A percentile compares a stretch with the other conserved stretches of the same genome.
Evolutionary conservation across 2,329 filamentous ascomycete species (phyloP).

Genomic region (Neoascochyta sp.): DNA sequence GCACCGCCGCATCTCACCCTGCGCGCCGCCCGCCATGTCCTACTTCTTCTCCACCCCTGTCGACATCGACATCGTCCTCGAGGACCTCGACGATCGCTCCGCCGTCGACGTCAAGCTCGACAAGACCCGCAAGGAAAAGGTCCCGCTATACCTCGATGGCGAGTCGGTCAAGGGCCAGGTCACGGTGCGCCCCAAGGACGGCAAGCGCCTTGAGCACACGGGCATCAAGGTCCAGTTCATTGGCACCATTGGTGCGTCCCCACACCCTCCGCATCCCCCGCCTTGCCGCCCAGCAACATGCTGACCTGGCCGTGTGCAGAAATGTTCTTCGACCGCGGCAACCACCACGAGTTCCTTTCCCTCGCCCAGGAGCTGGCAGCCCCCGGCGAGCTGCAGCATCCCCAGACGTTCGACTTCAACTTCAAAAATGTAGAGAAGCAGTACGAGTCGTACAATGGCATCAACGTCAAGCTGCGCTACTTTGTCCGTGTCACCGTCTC

Average conservation of each 20-base stretch:
- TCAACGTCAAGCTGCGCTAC: constrained; percentile 98
- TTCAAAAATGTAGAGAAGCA: constrained; percentile 99
- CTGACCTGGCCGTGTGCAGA: constrained; percentile 52
- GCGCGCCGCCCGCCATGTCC: constrained; percentile 78
- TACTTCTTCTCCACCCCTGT: constrained; percentile 93
- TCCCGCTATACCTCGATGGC: constrained; percentile 94
- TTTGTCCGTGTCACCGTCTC: constrained; percentile 96
- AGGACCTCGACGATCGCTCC: constrained; percentile 87
- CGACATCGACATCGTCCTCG: constrained; percentile 97
- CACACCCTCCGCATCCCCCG: no score
- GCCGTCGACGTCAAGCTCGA: constrained; percentile 98
- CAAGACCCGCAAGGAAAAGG: constrained; percentile 96
- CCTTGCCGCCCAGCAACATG: constrained; percentile 1
- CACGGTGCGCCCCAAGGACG: constrained; percentile 93
- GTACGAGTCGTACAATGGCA: constrained; percentile 99
- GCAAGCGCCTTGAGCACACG: constrained; percentile 94
- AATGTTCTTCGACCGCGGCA: constrained; percentile 99
- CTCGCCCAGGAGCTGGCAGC: constrained; percentile 95
- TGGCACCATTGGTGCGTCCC: constrained; percentile 81
- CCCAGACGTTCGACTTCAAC: constrained; percentile 98
- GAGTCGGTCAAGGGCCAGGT: constrained; percentile 97
- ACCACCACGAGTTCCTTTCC: constrained; percentile 98
- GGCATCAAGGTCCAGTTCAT: constrained; percentile 99
- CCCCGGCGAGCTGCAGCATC: constrained; percentile 95
- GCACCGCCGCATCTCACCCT: no score